Percentiles rank a stretch among this genome's conserved stretches.
Conservation (phyloP, 176 grass and related monocot genomes). For the Dendrocalamus sinicus region DNA sequence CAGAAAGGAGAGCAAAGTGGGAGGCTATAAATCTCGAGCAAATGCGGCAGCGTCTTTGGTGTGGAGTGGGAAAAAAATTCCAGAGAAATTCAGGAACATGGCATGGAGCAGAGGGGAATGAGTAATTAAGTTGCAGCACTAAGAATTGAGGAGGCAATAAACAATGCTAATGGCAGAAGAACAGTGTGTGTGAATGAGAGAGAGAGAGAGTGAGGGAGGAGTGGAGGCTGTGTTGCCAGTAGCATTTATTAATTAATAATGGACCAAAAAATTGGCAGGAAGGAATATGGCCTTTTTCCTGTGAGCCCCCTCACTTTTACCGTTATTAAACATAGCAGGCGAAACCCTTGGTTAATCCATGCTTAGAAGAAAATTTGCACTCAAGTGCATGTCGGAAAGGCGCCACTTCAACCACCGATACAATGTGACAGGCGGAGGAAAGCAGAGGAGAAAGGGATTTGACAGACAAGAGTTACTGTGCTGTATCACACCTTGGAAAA, state of each 20-base stretch:
- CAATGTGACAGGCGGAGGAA: conserved; percentile 11
- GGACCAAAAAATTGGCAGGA: neutral
- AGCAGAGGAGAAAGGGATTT: conserved; percentile 32
- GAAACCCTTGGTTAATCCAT: neutral
- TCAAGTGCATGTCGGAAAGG: neutral
- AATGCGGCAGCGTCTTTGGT: conserved; percentile 33
- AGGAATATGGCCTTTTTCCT: neutral
- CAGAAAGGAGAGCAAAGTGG: conserved; percentile 23
- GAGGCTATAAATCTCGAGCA: conserved; percentile 47
- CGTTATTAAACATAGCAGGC: neutral
- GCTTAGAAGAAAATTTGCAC: neutral
- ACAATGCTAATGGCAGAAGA: conserved; percentile 23
- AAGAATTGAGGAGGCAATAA: conserved; percentile 46
- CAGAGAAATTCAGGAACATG: conserved; percentile 46
- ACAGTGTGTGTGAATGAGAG: neutral
- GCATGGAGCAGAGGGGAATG: conserved; percentile 44
- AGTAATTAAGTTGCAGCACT: conserved; percentile 36
- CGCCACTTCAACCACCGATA: conserved; percentile 45
- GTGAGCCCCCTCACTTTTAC: conserved; percentile 18
- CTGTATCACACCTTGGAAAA: neutral
- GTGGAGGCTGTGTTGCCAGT: neutral
- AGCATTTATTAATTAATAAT: conserved; percentile 36
- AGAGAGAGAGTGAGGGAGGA: neutral
- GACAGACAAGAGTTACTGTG: neutral
- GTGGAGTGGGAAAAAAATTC: neutral